phyloP scores from a whole-genome alignment of 352 stramenopile species.

The Globisporangium emineosum region DNA sequence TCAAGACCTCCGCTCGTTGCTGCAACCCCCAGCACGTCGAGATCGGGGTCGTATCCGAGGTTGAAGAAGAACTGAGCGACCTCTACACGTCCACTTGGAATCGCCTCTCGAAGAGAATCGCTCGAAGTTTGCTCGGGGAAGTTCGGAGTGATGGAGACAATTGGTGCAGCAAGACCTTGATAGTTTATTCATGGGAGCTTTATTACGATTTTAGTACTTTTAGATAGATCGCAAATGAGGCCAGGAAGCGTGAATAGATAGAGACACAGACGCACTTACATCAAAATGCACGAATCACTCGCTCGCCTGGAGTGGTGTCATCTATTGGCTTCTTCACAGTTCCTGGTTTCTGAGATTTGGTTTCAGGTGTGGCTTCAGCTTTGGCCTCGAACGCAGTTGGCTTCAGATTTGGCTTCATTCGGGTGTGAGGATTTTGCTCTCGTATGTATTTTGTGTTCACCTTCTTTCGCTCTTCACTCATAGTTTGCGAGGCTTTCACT shows the following conservation, averaged over 20 bases:
- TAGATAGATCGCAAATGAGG: neutral
- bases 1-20: neutral
- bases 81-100: neutral
- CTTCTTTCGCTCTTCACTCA: neutral
- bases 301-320: neutral
- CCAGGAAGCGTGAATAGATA: neutral
- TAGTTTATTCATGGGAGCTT: conserved; percentile 3
- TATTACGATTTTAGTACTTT: conserved; percentile 8
- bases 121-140: neutral
- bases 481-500: neutral
- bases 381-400: neutral
- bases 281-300: conserved; percentile 4
- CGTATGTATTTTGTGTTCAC: neutral
- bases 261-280: conserved; percentile 5
- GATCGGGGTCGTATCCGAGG: neutral
- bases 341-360: neutral
- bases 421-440: neutral
- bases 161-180: neutral
- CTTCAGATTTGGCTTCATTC: neutral
- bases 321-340: neutral
- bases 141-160: no score
- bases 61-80: neutral
- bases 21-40: neutral
- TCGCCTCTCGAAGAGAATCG: neutral
- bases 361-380: neutral